phyloP scores from a whole-genome alignment of 148 eudicot genomes.

The Agrostemma githago region DNA sequence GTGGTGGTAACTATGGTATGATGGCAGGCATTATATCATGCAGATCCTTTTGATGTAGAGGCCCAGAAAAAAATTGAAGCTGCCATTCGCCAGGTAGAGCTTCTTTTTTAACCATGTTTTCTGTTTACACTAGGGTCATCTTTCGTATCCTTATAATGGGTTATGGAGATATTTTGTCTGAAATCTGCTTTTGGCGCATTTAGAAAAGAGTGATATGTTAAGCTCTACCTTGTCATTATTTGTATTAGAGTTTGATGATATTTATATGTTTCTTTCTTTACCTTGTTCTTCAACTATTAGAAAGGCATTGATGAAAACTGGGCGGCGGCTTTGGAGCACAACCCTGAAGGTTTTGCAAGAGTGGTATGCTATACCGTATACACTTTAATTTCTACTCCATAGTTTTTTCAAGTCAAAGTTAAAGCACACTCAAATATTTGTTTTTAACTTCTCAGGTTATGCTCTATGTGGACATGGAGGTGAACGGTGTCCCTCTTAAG shows the following conservation, averaged over 20 bases:
- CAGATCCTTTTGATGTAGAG: slow-evolving; percentile 98
- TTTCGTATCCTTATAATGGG: background rate
- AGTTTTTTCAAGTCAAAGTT: background rate
- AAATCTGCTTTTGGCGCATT: background rate
- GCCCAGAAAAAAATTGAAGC: slow-evolving; percentile 99
- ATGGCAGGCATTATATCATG: slow-evolving; percentile 71
- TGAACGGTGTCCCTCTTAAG: slow-evolving; percentile 97
- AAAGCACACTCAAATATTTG: background rate
- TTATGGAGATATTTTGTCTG: background rate
- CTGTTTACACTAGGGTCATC: background rate
- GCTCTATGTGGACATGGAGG: slow-evolving; percentile 99
- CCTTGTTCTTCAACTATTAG: slow-evolving; percentile 42
- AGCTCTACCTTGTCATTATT: background rate
- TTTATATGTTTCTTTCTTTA: background rate
- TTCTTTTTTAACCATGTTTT: background rate
- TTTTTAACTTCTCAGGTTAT: slow-evolving; percentile 57
- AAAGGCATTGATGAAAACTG: slow-evolving; percentile 98
- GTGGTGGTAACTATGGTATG: slow-evolving; percentile 19
- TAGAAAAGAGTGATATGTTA: background rate
- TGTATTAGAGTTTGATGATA: background rate
- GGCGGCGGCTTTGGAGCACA: slow-evolving; percentile 94
- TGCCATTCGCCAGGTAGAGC: slow-evolving; percentile 82
- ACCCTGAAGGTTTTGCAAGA: slow-evolving; percentile 96
- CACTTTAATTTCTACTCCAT: background rate
- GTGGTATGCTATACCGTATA: slow-evolving; percentile 52